Conservation (phyloP, 176 grass and related monocot species). For the Rhynchospora pubera region DNA sequence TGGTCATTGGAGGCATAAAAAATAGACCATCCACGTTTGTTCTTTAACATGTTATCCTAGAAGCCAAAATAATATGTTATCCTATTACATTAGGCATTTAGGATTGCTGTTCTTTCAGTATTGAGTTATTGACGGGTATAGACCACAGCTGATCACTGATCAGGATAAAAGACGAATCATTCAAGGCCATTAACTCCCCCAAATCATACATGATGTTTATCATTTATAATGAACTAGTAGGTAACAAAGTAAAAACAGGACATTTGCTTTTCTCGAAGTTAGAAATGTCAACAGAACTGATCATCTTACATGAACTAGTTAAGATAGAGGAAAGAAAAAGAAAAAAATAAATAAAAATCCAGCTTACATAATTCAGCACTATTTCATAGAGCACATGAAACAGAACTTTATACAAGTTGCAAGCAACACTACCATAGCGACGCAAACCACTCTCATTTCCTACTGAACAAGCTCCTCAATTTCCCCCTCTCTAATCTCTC, state of each 20-base stretch:
- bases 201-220: neutral
- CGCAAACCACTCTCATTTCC: constrained; percentile 43
- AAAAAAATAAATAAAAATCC: constrained; percentile 6
- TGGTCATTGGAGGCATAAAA: too few species aligned
- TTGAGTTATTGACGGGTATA: neutral
- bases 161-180: too few species aligned
- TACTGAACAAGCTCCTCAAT: constrained; percentile 61
- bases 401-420: constrained; percentile 65
- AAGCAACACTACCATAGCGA: constrained; percentile 1
- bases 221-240: neutral
- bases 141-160: neutral
- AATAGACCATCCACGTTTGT: too few species aligned
- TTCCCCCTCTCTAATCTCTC: constrained; percentile 78
- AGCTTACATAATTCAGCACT: constrained; percentile 25
- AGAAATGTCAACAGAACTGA: constrained; percentile 6
- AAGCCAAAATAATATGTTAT: neutral
- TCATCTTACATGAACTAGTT: neutral
- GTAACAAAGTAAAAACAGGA: too few species aligned
- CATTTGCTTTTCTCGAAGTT: neutral
- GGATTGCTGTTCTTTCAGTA: neutral
- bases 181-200: neutral
- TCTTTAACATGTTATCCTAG: too few species aligned
- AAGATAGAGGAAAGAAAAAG: neutral
- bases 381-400: constrained; percentile 84
- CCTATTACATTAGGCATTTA: neutral